Conservation (phyloP, 805 yeast species). For the Pichia pseudocactophila region DNA sequence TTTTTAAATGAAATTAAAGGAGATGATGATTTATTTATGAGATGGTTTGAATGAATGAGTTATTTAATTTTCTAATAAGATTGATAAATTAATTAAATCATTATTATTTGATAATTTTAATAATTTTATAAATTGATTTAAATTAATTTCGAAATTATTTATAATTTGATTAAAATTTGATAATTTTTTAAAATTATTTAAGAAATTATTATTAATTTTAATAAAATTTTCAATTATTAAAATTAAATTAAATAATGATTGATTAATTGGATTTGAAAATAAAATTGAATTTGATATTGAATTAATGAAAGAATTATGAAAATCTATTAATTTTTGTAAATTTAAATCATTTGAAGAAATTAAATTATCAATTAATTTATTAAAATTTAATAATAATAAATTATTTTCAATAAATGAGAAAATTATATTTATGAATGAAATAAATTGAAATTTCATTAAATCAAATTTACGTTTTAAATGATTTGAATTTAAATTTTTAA, state of each 20-base stretch:
- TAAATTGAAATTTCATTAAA: conserved; percentile 31
- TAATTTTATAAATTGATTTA: conserved; percentile 37
- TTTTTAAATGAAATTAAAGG: conserved; percentile 15
- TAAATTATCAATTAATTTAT: not conserved
- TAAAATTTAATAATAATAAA: conserved; percentile 34
- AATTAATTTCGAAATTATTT: conserved; percentile 34
- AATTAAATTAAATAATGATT: conserved; percentile 1
- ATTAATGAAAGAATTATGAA: conserved; percentile 28
- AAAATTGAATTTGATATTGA: conserved; percentile 25
- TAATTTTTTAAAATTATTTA: conserved; percentile 10
- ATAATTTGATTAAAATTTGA: conserved; percentile 24
- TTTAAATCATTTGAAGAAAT: conserved; percentile 15
- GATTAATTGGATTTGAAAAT: conserved; percentile 19
- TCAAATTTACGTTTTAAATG: conserved; percentile 22
- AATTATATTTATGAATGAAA: conserved; percentile 34
- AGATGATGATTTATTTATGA: no score
- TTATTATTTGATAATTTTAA: conserved; percentile 42
- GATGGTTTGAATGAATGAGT: no score
- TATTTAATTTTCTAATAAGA: conserved; percentile 1
- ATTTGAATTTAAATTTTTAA: conserved; percentile 1
- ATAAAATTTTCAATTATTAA: conserved; percentile 32
- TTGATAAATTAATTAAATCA: conserved; percentile 41
- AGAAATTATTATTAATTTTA: conserved; percentile 26
- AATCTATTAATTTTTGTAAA: conserved; percentile 39
- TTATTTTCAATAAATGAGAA: conserved; percentile 36